Evolutionary conservation across 768 basidiomycete species (phyloP), one percentile per base, ranked within the genome.

Genomic region (Rhodotorula sphaerocarpa): DNA sequence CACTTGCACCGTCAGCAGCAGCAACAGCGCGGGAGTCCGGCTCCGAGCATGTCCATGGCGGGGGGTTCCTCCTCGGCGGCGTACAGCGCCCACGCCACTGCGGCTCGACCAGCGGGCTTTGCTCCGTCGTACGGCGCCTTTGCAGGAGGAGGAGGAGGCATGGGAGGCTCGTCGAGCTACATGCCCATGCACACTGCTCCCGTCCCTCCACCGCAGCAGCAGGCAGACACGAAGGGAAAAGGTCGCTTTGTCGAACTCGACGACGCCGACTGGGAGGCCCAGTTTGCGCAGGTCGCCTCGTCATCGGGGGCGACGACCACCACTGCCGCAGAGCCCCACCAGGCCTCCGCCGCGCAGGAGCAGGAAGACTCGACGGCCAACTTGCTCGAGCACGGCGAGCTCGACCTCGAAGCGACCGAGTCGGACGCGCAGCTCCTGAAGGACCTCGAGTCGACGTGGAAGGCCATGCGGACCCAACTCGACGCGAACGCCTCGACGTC

Each of bases 151-250:
- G 43, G 46, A 21, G 58, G 57, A 42, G 48, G 53, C 7, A 54
- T 52, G 47, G 44, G 55, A 28, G 54, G 56, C 56, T 9, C 10
- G 9, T 9, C 36, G 36, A 39, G 36, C 36, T 39, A 39, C 36
- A 39, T 39, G 36, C 36, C 36, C 10, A 64, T 58, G 59, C 39
- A 51, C 31, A 21, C 14, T 16, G 23, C 23, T 28, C 28, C 31
- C 18, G 7, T 36, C 4, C 21, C 45, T 9, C 45, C n/a, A n/a
- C n/a, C n/a, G 30, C 55, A 41, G 41, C 33, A 28, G 28, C 33
- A 43, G 44, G 33, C 21, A 20, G 46, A 45, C 31, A 56, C 30
- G 20, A 96, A 93, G 73, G 88, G 86, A 3, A 91, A 89, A 73
- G 82, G 79, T 23, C 79, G 81, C 28, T 71, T 75, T 30, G 70